Base-by-base conservation (phyloP, 2,329 filamentous ascomycete species). In the Teratosphaeria destructans region DNA sequence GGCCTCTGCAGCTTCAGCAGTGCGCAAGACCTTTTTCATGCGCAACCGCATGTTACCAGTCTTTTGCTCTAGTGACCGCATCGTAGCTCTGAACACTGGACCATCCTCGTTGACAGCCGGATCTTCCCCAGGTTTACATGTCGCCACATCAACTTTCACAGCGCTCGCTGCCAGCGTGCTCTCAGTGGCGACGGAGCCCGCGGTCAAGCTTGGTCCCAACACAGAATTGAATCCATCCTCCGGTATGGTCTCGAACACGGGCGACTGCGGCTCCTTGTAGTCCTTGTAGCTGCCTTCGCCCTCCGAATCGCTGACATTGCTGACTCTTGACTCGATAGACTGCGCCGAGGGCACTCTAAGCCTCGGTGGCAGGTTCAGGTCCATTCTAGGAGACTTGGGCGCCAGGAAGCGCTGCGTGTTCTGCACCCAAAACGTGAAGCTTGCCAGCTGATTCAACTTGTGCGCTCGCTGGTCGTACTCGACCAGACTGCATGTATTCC, bases 401-500 rank as follows among this genome's bases (percentile, higher is more conserved):
- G 70, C 59, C n/a, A 77, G 62, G 23, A 63, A 65, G n/a, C 69
- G 64, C 63, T 71, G 67, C 11, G 75, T 74, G 60, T 79, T 93
- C 67, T 93, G 83, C 60, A 97, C 91, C 87, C 90, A 99, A 72
- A 96, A 97, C 5, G 90, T 91, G 76, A 99, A 97, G 71, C 86
- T 92, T 14, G 90, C 92, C 58, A 99, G 81, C 3, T 91, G 93
- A 67, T 95, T 85, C 61, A 99, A 77, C 64, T 88, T 85, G 75
- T 99, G 94, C 37, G 91, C 90, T 66, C 93, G 85, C 71, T 94
- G 88, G 74, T 99, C 92, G 71, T 99, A 99, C 75, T 99, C 94
- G 67, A 97, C 88, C 75, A 99, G 96, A 73, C 90, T 96, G 80
- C 94, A 97, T 67, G 87, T 89, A 71, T 95, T 97, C 70, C 90